phyloP scores from a whole-genome alignment of 2,329 filamentous ascomycete genomes.

The Cladobotryum mycophilum region DNA sequence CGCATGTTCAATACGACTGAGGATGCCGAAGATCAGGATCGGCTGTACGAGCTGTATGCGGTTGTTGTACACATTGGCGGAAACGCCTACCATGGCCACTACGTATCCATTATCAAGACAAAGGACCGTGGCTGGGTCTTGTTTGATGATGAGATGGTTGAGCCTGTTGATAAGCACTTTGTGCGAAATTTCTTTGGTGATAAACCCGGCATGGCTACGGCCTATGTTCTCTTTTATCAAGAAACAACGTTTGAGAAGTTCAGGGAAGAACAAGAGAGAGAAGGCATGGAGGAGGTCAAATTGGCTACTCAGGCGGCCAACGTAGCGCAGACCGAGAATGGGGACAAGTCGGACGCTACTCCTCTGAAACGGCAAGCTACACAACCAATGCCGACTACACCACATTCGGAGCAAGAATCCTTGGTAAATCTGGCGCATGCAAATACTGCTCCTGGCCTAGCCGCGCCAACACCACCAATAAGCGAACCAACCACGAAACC shows the following conservation, averaged over 20 bases:
- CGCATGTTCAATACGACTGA: slow-evolving; percentile 97
- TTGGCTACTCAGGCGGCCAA: slow-evolving; percentile 52
- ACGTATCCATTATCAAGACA: slow-evolving; percentile 96
- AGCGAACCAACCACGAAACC: background rate
- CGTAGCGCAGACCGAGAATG: slow-evolving; percentile 40
- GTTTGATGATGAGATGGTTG: slow-evolving; percentile 98
- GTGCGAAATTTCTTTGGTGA: slow-evolving; percentile 97
- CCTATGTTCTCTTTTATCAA: slow-evolving; percentile 96
- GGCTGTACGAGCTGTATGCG: slow-evolving; percentile 92
- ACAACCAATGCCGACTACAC: slow-evolving; percentile 41
- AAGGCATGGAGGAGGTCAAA: slow-evolving; percentile 59
- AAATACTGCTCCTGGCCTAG: slow-evolving; percentile 49
- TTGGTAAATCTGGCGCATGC: slow-evolving; percentile 60
- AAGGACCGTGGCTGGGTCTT: slow-evolving; percentile 91
- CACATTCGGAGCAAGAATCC: slow-evolving; percentile 42
- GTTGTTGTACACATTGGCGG: slow-evolving; percentile 96
- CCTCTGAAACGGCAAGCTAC: slow-evolving; percentile 46
- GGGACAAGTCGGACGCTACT: slow-evolving; percentile 37
- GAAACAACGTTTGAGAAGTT: slow-evolving; percentile 70
- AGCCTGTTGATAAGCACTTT: slow-evolving; percentile 93
- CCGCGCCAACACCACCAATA: background rate
- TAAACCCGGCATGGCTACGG: slow-evolving; percentile 81
- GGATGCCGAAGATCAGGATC: slow-evolving; percentile 86
- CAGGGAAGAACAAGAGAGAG: slow-evolving; percentile 73
- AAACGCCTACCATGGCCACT: slow-evolving; percentile 95